Evolutionary conservation across 495 filamentous ascomycete species (phyloP).

Genomic region (Penicillium cataractarum): DNA sequence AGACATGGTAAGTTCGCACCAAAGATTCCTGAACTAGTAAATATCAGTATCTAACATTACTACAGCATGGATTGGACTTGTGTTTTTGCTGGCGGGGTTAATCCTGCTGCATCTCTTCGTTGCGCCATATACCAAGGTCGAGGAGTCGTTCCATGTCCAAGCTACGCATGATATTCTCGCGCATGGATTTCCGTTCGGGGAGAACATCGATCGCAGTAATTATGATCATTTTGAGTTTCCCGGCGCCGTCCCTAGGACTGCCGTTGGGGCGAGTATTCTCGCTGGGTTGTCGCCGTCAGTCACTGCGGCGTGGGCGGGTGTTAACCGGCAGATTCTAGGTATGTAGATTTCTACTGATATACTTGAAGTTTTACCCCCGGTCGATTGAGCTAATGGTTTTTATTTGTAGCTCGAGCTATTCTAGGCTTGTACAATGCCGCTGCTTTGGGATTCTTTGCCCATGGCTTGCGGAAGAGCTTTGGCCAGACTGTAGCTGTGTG

Average conservation of each 20-base stretch:
- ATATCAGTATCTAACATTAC: conserved; percentile 8
- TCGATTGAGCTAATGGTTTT: conserved; percentile 3
- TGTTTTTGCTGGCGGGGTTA: conserved; percentile 63
- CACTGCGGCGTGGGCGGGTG: conserved; percentile 43
- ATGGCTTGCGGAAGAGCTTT: conserved; percentile 66
- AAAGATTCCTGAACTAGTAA: background rate
- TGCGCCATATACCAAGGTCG: conserved; percentile 96
- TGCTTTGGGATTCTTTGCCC: conserved; percentile 65
- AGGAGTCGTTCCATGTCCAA: conserved; percentile 98
- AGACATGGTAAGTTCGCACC: conserved; percentile 27
- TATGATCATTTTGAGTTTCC: conserved; percentile 96
- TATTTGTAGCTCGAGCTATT: conserved; percentile 67
- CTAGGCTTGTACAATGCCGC: conserved; percentile 79
- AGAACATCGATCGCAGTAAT: conserved; percentile 45
- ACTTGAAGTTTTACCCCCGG: background rate
- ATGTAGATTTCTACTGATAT: conserved; percentile 9
- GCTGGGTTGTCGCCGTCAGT: conserved; percentile 49
- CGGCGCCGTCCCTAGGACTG: conserved; percentile 88
- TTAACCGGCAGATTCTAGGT: conserved; percentile 60
- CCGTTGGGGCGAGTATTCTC: conserved; percentile 76
- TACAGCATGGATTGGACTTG: conserved; percentile 20
- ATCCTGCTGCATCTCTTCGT: conserved; percentile 75
- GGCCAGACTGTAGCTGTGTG: conserved; percentile 73
- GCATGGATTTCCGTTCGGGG: conserved; percentile 72
- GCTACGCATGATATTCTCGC: conserved; percentile 87